Evolutionary conservation across 352 stramenopile species (phyloP).

Genomic region (Phytopythium cucurbitacearum): DNA sequence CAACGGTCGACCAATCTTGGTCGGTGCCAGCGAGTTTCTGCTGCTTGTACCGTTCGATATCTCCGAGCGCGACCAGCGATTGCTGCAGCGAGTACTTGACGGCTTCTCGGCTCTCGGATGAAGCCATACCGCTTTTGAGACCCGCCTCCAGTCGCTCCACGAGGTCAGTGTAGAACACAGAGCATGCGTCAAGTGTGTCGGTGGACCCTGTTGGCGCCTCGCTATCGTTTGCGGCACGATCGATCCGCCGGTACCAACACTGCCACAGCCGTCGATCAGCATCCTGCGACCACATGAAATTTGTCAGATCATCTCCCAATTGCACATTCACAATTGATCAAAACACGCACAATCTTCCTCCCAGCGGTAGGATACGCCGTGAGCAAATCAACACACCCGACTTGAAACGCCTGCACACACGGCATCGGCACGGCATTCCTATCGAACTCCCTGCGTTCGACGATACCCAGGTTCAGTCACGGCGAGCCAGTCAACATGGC

Average conservation of each 20-base stretch:
- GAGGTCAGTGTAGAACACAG: conserved; percentile 24
- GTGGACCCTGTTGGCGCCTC: not conserved
- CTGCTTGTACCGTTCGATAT: conserved; percentile 40
- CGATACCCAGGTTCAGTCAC: too few species aligned
- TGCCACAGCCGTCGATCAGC: conserved; percentile 57
- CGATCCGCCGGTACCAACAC: conserved; percentile 63
- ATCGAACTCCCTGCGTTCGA: conserved; percentile 7
- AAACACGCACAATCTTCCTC: conserved; percentile 23
- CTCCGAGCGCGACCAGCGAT: conserved; percentile 42
- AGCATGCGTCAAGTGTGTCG: conserved; percentile 8
- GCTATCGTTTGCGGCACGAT: conserved; percentile 7
- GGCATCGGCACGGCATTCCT: conserved; percentile 1
- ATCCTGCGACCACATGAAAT: conserved; percentile 16
- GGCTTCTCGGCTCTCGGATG: conserved; percentile 12
- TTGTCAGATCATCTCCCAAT: not conserved
- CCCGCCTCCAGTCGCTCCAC: conserved; percentile 11
- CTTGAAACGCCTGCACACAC: conserved; percentile 12
- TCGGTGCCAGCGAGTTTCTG: conserved; percentile 11
- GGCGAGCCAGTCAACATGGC: not conserved
- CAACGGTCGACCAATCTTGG: conserved; percentile 22
- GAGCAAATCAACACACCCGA: conserved; percentile 34
- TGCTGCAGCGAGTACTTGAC: conserved; percentile 32
- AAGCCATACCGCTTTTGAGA: conserved; percentile 5
- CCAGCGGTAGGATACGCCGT: conserved; percentile 23
- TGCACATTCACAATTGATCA: not conserved